Evolutionary conservation across 352 stramenopile species (phyloP).

Genomic region (Blastocystis sp.): DNA sequence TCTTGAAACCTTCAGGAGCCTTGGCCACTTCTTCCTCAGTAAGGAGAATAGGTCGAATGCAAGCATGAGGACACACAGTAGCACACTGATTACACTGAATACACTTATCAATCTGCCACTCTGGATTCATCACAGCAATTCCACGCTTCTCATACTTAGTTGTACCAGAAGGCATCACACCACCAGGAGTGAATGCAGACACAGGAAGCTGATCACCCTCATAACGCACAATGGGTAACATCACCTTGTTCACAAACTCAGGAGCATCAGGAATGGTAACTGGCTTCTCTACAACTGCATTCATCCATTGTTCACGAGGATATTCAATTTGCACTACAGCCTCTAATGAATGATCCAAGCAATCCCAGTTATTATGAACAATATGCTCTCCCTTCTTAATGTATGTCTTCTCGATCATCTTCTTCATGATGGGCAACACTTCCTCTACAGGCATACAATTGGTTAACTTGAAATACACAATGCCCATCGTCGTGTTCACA

Average conservation of each 20-base stretch:
- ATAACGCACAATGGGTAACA: constrained; percentile 61
- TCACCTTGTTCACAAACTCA: constrained; percentile 59
- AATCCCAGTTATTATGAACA: constrained; percentile 69
- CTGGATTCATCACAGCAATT: constrained; percentile 47
- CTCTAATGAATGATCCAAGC: constrained; percentile 65
- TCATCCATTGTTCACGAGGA: constrained; percentile 66
- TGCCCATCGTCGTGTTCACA: constrained; percentile 71
- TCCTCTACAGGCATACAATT: constrained; percentile 68
- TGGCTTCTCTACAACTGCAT: constrained; percentile 67
- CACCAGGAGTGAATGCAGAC: constrained; percentile 65
- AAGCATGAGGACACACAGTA: constrained; percentile 69
- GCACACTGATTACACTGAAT: constrained; percentile 72
- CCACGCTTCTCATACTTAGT: no score
- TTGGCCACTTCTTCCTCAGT: constrained; percentile 68
- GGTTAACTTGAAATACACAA: constrained; percentile 69
- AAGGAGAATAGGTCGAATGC: constrained; percentile 69
- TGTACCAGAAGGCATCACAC: constrained; percentile 68
- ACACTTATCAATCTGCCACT: constrained; percentile 64
- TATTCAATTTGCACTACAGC: constrained; percentile 58
- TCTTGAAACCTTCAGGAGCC: constrained; percentile 68
- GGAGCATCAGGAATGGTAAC: constrained; percentile 63
- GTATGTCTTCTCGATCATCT: constrained; percentile 69
- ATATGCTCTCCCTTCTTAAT: constrained; percentile 70
- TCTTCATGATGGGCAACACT: constrained; percentile 67
- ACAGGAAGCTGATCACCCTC: constrained; percentile 42